phyloP scores from a whole-genome alignment of 345 rosid genomes.

The Citrus reticulata region DNA sequence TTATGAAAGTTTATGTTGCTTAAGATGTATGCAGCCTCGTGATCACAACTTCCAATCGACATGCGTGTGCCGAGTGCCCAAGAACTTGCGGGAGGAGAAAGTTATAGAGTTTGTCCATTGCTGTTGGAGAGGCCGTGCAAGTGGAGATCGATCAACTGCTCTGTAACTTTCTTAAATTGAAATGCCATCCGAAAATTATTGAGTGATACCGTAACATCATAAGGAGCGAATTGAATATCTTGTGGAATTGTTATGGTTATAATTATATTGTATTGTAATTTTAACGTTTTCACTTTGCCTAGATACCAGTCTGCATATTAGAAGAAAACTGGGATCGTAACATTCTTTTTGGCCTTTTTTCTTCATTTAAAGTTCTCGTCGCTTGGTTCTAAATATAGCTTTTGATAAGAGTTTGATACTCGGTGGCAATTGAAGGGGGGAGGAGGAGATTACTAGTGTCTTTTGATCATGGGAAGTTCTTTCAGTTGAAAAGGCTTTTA shows the following conservation, averaged over 20 bases:
- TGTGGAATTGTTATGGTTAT: not conserved
- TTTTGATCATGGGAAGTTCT: too few species aligned
- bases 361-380: not conserved
- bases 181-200: not conserved
- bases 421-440: not conserved
- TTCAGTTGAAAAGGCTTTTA: too few species aligned
- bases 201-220: not conserved
- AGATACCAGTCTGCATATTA: not conserved
- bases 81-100: conserved; percentile 79
- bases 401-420: not conserved
- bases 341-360: not conserved
- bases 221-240: not conserved
- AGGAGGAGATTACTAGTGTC: not conserved
- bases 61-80: conserved; percentile 79
- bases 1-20: too few species aligned
- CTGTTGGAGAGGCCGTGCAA: conserved; percentile 79
- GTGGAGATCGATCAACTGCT: conserved; percentile 49
- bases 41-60: conserved; percentile 41
- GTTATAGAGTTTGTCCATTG: conserved; percentile 82
- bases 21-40: too few species aligned
- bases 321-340: not conserved
- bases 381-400: not conserved
- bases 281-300: not conserved
- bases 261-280: not conserved
- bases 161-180: not conserved